Evolutionary conservation across 352 stramenopile genomes (phyloP), one percentile per base, ranked within the genome.

Genomic region (Phytophthora boehmeriae): DNA sequence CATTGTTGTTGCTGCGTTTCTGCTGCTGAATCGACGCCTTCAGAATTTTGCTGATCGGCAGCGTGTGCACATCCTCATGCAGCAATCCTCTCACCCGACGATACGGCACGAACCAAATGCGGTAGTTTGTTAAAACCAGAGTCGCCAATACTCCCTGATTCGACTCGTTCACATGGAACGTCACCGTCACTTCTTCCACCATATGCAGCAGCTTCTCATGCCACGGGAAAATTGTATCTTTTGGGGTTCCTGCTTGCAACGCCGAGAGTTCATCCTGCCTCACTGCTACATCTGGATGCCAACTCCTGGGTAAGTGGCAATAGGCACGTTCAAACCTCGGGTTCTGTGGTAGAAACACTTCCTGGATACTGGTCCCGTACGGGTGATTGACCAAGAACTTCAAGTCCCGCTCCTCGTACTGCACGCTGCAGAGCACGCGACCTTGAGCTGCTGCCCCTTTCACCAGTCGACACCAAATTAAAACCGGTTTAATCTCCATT

Each of bases 161-260:
- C 6, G 71, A 85, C 30, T 95, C 86, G 38, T 92, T 95, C 45
- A 95, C 83, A 61, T 95, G 86, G 49, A 95, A 95, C n/a, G 86
- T 95, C 9, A 95, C 81, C 0, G 83, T 89, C 36, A 95, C 84
- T 56, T 95, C 86, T 59, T 95, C 86, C 34, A 95, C 75, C 82
- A 93, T 90, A 60, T 95, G 79, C 54, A 95, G 54, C 8, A 95
- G 66, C 60, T 86, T 91, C 57, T 95, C 86, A 49, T 93, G 77
- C 79, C 82, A 95, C 32, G 86, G 86, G 23, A 95, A 93, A 14
- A 95, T 45, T 11, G 76, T 90, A 56, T 90, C 83, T 50, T 89
- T 90, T 8, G 81, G 85, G 5, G 70, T 83, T 6, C 80, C 80
- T 0, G 73, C 70, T n/a, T 88, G 75, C 70, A 90, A 77, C 8